Base-by-base conservation (phyloP, 345 rosid genomes). In the Ceriops zippeliana region DNA sequence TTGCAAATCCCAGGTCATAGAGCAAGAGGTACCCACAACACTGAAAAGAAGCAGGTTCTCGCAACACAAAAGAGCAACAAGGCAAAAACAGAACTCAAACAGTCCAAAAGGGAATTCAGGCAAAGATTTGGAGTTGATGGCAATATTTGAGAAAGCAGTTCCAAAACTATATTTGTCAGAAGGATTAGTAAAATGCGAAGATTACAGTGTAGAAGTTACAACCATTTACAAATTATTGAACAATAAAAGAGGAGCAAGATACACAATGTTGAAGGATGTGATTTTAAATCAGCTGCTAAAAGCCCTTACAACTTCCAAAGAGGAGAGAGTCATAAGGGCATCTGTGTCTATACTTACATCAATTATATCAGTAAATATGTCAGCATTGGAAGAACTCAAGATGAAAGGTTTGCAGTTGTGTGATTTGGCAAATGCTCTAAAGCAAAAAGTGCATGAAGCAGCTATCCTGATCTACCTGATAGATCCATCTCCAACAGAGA, bases 401-500 rank as follows among this genome's bases (percentile, higher is more conserved):
- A 86, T 70, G 67, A 90, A 84, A 57, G 95, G 97, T 61, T 79
- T 93, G 58, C 78, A 74, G 56, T 59, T 89, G 68, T 72, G 78
- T 30, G 87, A 87, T 70, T 76, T 93, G 60, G 96, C 93, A 49
- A 81, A 79, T 58, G 93, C 97, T 10, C 73, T 91, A 54, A 86
- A 93, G 57, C 76, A 72, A 61, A 91, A 93, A 31, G 92, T 93
- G 65, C 90, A 86, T 26, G 96, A 93, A 73, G 96, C 97, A 65
- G 92, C 95, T 66, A 77, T 73, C 22, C 86, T 93, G 51, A 89
- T 93, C 49, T 86, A 90, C 74, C 53, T 90, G 66, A 86, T 88
- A 76, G 83, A 90, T 69, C 96, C 98, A 60, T 82, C 97, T 73
- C 97, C 96, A 42, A 71, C 73, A 10, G 97, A 93, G 70, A 93